Conservation (phyloP, 192 early-diverging fungal species). For the Coemansia sp. region DNA sequence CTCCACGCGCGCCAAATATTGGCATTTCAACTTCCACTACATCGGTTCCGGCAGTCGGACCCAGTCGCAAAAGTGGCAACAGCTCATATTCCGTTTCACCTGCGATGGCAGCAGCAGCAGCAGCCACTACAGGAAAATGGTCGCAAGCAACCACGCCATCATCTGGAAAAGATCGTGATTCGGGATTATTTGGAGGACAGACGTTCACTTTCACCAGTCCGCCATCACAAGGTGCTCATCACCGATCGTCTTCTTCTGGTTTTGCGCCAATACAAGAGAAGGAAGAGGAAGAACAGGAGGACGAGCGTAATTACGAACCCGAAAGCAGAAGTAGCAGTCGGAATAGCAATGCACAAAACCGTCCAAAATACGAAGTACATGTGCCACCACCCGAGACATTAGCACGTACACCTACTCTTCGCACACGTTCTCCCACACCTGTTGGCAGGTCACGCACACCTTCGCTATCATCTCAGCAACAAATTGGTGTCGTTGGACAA, state of each 20-base stretch:
- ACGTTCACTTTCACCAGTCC: conserved; percentile 29
- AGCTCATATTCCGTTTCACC: neutral
- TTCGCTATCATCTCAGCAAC: conserved; percentile 2
- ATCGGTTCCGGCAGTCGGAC: neutral
- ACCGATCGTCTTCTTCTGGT: neutral
- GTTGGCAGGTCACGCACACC: conserved; percentile 10
- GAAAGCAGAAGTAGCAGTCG: conserved; percentile 1
- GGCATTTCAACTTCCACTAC: neutral
- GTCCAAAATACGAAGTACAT: conserved; percentile 36
- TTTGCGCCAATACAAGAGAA: conserved; percentile 49
- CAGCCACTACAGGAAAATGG: conserved; percentile 23
- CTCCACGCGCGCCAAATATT: conserved; percentile 8
- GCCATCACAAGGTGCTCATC: conserved; percentile 13
- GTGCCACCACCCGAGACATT: conserved; percentile 46
- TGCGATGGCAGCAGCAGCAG: neutral
- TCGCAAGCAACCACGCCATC: conserved; percentile 41
- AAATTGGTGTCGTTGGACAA: conserved; percentile 4
- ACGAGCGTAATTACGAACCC: conserved; percentile 11
- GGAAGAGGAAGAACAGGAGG: conserved; percentile 19
- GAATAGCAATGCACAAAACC: neutral
- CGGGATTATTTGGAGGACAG: conserved; percentile 47
- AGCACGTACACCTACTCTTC: conserved; percentile 46
- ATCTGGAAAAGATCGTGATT: conserved; percentile 36
- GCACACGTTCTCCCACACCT: conserved; percentile 38
- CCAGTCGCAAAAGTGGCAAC: neutral